Evolutionary conservation across 2,329 filamentous ascomycete species (phyloP).

Genomic region (Alternaria hordeiaustralica): DNA sequence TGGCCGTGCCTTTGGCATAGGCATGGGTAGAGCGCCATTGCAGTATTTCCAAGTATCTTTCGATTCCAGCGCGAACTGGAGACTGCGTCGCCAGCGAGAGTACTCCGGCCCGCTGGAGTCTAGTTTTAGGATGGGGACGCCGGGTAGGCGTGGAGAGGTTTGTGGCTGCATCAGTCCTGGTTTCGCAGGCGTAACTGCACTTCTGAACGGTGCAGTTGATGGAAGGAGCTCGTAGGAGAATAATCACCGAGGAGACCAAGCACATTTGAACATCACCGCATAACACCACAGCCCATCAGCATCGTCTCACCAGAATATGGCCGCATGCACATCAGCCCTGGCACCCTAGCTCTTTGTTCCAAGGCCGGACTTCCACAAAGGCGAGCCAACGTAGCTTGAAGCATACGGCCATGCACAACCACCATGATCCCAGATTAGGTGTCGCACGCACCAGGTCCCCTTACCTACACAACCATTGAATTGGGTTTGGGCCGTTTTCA

Average conservation of each 20-base stretch:
- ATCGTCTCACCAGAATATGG: background rate
- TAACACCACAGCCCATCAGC: background rate
- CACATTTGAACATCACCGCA: constrained; percentile 1
- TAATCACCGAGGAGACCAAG: background rate
- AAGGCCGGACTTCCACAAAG: constrained; percentile 14
- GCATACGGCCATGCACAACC: constrained; percentile 25
- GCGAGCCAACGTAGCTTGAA: constrained; percentile 16
- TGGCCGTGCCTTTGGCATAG: constrained; percentile 40
- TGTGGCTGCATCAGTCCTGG: constrained; percentile 19
- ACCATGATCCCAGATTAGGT: constrained; percentile 7
- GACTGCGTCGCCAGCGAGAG: constrained; percentile 40
- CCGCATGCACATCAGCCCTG: background rate
- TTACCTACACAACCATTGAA: constrained; percentile 4
- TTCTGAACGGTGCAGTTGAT: background rate
- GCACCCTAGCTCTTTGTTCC: constrained; percentile 5
- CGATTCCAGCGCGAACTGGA: constrained; percentile 39
- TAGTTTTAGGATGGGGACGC: constrained; percentile 32
- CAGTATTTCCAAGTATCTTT: constrained; percentile 45
- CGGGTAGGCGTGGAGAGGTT: constrained; percentile 39
- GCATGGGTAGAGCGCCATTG: constrained; percentile 40
- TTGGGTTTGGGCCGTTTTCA: constrained; percentile 6
- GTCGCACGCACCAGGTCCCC: constrained; percentile 17
- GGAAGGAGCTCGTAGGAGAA: background rate
- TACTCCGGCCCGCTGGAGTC: constrained; percentile 41
- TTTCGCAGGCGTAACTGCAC: background rate